Evolutionary conservation across 2,329 filamentous ascomycete species (phyloP), one percentile per base, ranked within the genome.

Genomic region (Talaromyces pinophilus): DNA sequence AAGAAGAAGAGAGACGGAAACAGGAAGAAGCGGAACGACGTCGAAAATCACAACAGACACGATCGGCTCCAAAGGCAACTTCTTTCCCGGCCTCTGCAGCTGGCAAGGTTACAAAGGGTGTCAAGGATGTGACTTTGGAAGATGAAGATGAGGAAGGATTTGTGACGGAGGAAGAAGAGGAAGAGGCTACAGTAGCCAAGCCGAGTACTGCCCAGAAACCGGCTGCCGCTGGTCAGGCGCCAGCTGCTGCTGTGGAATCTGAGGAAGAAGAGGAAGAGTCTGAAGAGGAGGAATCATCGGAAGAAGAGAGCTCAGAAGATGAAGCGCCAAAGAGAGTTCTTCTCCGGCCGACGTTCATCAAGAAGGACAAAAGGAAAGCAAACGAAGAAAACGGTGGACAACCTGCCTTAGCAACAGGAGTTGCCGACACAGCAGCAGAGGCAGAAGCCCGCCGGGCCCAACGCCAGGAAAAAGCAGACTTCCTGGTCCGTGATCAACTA

Each of bases 401-500:
- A 46, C 70, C 69, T 44, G 63, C 71, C 33, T 68, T 69, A 11
- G 68, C 67, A 7, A 46, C 69, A 52, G 67, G 63, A 28, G 57
- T 65, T 5, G 74, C 74, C 1, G 74, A 79, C 38, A 68, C 71
- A 6, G 80, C 79, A 28, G 83, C 80, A 1, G 84, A 86, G 68
- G 68, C 72, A 5, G 77, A 79, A 62, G 70, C 69, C 11, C 74
- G 73, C 4, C 74, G 71, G 42, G 78, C 84, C 1, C 85, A 87
- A 42, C 88, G 87, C 68, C 88, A 90, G 75, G 89, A 90, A 46
- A 87, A 90, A 67, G 87, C 90, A 13, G 90, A 97, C 76, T 88
- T 87, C 65, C 82, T 98, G 10, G 88, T 99, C 15, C 92, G 97
- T 75, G 92, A 93, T 71, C 93, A 98, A 75, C 88, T 98, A 52